Conservation (phyloP, 768 basidiomycete genomes). For the Artomyces pyxidatus region DNA sequence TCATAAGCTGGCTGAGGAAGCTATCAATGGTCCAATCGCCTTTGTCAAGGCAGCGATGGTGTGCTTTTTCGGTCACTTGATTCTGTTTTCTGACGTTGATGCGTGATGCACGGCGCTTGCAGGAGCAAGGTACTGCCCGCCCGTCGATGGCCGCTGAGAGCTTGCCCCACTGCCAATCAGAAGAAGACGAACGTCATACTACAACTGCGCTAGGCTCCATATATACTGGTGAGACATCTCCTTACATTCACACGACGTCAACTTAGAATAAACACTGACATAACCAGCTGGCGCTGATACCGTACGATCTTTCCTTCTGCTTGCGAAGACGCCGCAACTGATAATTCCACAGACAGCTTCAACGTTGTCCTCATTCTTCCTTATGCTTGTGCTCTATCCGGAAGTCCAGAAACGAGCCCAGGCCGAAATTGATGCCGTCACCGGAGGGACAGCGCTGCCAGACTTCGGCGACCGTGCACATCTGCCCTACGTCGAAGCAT, state of each 20-base stretch:
- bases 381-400: neutral
- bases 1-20: too few relatives aligned
- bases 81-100: neutral
- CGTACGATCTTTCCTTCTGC: neutral
- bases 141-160: neutral
- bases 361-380: neutral
- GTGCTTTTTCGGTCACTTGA: neutral
- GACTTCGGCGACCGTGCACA: neutral
- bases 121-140: neutral
- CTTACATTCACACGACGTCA: too few relatives aligned
- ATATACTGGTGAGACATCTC: neutral
- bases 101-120: too few relatives aligned
- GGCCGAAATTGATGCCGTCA: neutral
- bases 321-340: neutral
- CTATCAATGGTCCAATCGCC: too few relatives aligned
- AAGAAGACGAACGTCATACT: neutral
- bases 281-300: slow-evolving; percentile 1
- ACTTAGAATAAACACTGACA: too few relatives aligned
- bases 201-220: neutral
- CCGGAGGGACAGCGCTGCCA: neutral
- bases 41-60: neutral
- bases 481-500: neutral
- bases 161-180: neutral
- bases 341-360: neutral
- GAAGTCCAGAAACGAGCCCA: neutral